Evolutionary conservation across 345 rosid species (phyloP).

Genomic region (Eutrema japonicum): DNA sequence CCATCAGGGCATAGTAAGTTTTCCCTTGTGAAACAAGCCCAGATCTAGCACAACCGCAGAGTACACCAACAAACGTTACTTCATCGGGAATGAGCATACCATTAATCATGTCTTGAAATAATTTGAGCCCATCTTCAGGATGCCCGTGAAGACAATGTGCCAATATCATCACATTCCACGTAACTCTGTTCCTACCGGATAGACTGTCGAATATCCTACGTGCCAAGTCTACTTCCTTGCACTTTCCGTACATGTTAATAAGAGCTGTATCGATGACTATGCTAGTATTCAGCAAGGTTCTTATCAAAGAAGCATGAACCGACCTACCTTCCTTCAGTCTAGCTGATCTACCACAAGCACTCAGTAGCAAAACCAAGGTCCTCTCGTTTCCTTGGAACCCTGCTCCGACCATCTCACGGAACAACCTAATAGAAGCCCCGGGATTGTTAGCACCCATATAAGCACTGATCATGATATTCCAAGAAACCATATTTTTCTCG

Average conservation of each 20-base stretch:
- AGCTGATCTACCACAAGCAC: slow-evolving; percentile 67
- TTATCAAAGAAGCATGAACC: slow-evolving; percentile 60
- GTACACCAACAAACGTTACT: slow-evolving; percentile 61
- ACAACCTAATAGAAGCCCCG: slow-evolving; percentile 60
- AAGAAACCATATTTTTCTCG: slow-evolving; percentile 53
- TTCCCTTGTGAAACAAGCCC: slow-evolving; percentile 53
- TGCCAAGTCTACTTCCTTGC: slow-evolving; percentile 60
- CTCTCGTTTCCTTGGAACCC: slow-evolving; percentile 51
- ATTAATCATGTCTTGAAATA: slow-evolving; percentile 52
- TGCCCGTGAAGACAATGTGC: slow-evolving; percentile 78
- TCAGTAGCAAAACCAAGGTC: slow-evolving; percentile 52
- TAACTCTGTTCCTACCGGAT: slow-evolving; percentile 49
- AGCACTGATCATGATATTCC: slow-evolving; percentile 68
- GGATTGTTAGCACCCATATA: slow-evolving; percentile 57
- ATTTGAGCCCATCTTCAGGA: slow-evolving; percentile 59
- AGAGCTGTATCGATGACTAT: slow-evolving; percentile 55
- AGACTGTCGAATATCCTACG: slow-evolving; percentile 54
- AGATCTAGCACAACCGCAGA: slow-evolving; percentile 69
- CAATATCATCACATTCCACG: slow-evolving; percentile 83
- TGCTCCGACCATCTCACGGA: slow-evolving; percentile 55
- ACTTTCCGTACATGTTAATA: slow-evolving; percentile 68
- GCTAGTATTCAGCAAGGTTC: slow-evolving; percentile 39
- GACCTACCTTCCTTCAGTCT: slow-evolving; percentile 75
- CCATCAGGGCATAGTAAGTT: slow-evolving; percentile 58
- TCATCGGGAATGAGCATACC: slow-evolving; percentile 50